Percentiles rank a stretch among this genome's conserved stretches.
Evolutionary conservation across 176 grass and related monocot species (phyloP).

Genomic region (Aegilops umbellulata): DNA sequence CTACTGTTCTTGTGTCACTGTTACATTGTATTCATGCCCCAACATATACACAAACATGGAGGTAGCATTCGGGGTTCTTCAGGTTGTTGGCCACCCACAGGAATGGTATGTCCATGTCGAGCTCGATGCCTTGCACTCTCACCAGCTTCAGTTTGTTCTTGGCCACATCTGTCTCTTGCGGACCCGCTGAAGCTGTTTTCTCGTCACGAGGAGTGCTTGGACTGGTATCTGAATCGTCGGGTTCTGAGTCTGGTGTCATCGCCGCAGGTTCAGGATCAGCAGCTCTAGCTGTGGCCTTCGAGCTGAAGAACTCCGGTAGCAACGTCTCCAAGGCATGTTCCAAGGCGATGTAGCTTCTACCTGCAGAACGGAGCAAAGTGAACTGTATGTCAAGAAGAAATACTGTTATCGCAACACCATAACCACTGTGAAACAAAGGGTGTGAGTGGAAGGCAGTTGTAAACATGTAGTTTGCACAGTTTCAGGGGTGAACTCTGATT

Average conservation of each 20-base stretch:
- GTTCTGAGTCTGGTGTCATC: conserved; percentile 12
- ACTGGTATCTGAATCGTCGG: conserved; percentile 17
- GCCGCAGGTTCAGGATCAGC: conserved; percentile 5
- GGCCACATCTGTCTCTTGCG: background rate
- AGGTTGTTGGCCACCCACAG: conserved; percentile 87
- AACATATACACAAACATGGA: conserved; percentile 76
- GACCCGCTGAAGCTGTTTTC: background rate
- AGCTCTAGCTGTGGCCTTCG: background rate
- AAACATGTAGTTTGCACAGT: background rate
- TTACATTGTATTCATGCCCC: background rate
- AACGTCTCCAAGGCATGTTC: conserved; percentile 57
- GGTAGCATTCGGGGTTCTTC: conserved; percentile 79
- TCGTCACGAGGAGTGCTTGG: conserved; percentile 2
- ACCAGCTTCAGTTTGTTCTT: conserved; percentile 58
- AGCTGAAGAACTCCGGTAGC: conserved; percentile 66
- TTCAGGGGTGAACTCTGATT: background rate
- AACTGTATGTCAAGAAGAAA: background rate
- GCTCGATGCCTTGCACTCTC: conserved; percentile 83
- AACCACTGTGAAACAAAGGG: background rate
- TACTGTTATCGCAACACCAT: background rate
- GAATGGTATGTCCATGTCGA: conserved; percentile 76
- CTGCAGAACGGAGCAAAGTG: background rate
- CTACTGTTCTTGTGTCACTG: background rate
- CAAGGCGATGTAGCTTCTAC: conserved; percentile 60
- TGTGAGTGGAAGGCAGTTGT: background rate